Base-by-base conservation (phyloP, 495 filamentous ascomycete genomes). In the Aspergillus leporis region DNA sequence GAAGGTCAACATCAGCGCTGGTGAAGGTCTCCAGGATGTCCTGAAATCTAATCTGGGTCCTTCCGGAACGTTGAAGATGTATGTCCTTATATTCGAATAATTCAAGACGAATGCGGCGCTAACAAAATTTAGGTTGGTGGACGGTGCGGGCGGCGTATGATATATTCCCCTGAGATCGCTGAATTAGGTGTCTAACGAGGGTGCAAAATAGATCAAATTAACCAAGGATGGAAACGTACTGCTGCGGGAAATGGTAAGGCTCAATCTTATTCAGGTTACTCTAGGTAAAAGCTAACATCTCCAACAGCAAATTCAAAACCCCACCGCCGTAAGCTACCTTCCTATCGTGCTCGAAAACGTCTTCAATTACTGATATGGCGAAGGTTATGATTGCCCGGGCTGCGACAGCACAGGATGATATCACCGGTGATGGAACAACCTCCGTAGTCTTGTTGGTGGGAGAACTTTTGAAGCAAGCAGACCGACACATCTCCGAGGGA, bases 201-300 rank as follows among this genome's bases (percentile, higher is more conserved):
- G 61, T 71, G 55, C 3, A 43, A 34, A 25, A 23, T 31, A 96
- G 90, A 99, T 99, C 81, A 99, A 98, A 76, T 81, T 99, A 68
- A 99, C 94, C 52, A 99, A 99, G 77, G 94, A 99, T 81, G 94
- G 94, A 68, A 96, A 94, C 70, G 94, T 98, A 50, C 79, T 99
- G 55, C 72, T 99, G 64, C 84, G 91, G 65, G 94, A 99, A 74
- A 99, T 99, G 95, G 91, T 93, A 78, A 83, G 76, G 19, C 43
- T 70, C 45, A 13, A 28, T n/a, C 6, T 5, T 10, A 22, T 34
- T 16, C 8, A 23, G 14, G 14, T 1, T 3, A 13, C 22, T 43
- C 16, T 23, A n/a, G 14, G 49, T 14, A 19, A 47, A 43, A 41
- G 66, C 78, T 83, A 73, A 85, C 56, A 51, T 59, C 18, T 53